These are phyloP conservation scores for Claviceps lovelessii DNA, from an alignment of 2,329 filamentous ascomycete genomes.

Conservation along the genomic window DNA sequence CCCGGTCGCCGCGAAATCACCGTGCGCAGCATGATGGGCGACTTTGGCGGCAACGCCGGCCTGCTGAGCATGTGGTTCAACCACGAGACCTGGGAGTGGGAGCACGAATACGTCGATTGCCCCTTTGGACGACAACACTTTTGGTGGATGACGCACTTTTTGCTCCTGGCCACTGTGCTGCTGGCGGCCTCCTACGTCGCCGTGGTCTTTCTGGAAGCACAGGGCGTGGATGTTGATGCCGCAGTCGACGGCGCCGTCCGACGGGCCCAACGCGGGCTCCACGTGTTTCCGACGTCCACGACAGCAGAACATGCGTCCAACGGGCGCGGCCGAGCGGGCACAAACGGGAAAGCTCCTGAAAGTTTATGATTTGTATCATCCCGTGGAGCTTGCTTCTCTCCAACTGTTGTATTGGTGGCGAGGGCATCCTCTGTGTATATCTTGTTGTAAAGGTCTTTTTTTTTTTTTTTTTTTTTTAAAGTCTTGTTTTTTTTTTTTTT, in stretches of 20 bases:
- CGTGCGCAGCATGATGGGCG: constrained; percentile 96
- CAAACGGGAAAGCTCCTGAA: constrained; percentile 9
- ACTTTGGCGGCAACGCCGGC: constrained; percentile 82
- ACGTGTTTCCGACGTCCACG: not conserved
- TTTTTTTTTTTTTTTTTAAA: not conserved
- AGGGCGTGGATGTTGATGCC: constrained; percentile 23
- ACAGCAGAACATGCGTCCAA: not conserved
- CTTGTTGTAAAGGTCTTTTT: not conserved
- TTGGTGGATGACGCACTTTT: constrained; percentile 82
- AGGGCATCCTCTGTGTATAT: not conserved
- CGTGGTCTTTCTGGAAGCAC: constrained; percentile 12
- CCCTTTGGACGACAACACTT: constrained; percentile 72
- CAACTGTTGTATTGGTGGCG: not conserved
- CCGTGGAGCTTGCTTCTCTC: too few species aligned
- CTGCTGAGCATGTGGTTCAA: constrained; percentile 87
- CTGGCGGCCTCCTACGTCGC: constrained; percentile 14
- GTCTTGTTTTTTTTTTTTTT: too few species aligned
- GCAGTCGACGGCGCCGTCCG: constrained; percentile 10
- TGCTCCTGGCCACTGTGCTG: constrained; percentile 41
- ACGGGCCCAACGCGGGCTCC: constrained; percentile 7
- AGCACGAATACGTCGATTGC: constrained; percentile 66
- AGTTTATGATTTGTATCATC: constrained; percentile 6
- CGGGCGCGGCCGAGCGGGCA: not conserved
- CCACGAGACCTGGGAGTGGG: constrained; percentile 56
- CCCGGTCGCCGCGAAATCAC: constrained; percentile 77